Base-by-base conservation (phyloP, 257 asterid genomes). In the Nicotiana obtusifolia region DNA sequence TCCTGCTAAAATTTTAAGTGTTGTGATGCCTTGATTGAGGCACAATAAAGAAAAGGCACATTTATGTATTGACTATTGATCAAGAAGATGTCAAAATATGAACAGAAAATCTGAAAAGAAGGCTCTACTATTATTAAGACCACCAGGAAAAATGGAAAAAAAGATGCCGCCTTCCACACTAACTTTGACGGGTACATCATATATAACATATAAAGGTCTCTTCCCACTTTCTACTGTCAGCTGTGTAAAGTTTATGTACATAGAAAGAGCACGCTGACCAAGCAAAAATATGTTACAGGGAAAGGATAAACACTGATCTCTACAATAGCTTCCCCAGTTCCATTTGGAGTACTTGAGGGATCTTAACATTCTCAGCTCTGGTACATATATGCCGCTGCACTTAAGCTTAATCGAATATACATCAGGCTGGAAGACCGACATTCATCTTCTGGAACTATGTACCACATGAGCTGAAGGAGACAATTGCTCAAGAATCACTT, bases 191-290 rank as follows among this genome's bases (percentile, higher is more conserved):
- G 81, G 67, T 81, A 71, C 85, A 83, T 49, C 64, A 81, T 37
- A 80, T 80, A 83, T 16, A 82, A 31, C 85, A 65, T 77, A 60
- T 80, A 61, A 24, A 24, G 57, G 61, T n/a, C 85, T 37, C 62
- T 76, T 83, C 64, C 52, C 75, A 57, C 64, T n/a, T 69, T 57
- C 47, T 69, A 44, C 44, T 20, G 83, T 83, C 84, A 83, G 84
- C 60, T 81, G 82, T 80, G 86, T 87, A 64, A 59, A 85, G 56
- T 80, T 22, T 78, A 86, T 88, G 33, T 88, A 87, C 92, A 88
- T 65, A 65, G 80, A 73, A 73, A 14, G 83, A 82, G 66, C 85
- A 81, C 83, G 84, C 86, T 71, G 80, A 20, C 68, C 82, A 64
- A 84, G 71, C 76, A 28, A 62, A 64, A 82, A 82, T 84, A 84